phyloP scores from a whole-genome alignment of 352 stramenopile genomes.

The Phytophthora tentaculata region DNA sequence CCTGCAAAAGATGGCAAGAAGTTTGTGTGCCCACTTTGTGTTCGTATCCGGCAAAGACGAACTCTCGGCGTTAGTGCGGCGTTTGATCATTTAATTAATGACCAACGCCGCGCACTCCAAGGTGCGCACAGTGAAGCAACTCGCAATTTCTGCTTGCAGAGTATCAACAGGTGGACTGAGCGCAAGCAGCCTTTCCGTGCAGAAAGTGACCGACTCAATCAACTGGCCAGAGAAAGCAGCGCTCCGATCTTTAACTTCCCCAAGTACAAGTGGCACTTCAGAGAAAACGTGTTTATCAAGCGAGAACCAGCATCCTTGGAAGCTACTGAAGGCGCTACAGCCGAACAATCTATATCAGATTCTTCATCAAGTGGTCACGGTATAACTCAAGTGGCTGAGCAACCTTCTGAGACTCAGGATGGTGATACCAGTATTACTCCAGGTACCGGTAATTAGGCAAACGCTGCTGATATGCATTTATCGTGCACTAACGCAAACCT shows the following conservation, averaged over 20 bases:
- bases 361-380: neutral
- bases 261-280: slow-evolving; percentile 45
- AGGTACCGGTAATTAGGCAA: neutral
- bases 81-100: slow-evolving; percentile 41
- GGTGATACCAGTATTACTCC: slow-evolving; percentile 2
- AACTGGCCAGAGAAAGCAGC: slow-evolving; percentile 37
- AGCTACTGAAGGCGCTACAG: neutral
- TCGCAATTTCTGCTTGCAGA: slow-evolving; percentile 49
- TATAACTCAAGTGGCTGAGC: slow-evolving; percentile 1
- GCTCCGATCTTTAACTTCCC: slow-evolving; percentile 48
- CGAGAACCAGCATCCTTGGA: slow-evolving; percentile 28
- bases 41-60: slow-evolving; percentile 44
- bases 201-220: slow-evolving; percentile 42
- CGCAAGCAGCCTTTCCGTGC: slow-evolving; percentile 25
- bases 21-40: slow-evolving; percentile 49
- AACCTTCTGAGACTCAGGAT: slow-evolving; percentile 3
- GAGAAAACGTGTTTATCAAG: slow-evolving; percentile 37
- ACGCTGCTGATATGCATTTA: neutral
- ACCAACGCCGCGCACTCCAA: slow-evolving; percentile 36
- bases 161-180: slow-evolving; percentile 36
- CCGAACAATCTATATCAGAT: neutral
- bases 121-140: slow-evolving; percentile 31
- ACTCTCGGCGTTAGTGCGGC: slow-evolving; percentile 34
- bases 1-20: slow-evolving; percentile 14
- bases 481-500: neutral